Base-by-base conservation (phyloP, 2,329 filamentous ascomycete species). In the Pezizomycotina sp. region DNA sequence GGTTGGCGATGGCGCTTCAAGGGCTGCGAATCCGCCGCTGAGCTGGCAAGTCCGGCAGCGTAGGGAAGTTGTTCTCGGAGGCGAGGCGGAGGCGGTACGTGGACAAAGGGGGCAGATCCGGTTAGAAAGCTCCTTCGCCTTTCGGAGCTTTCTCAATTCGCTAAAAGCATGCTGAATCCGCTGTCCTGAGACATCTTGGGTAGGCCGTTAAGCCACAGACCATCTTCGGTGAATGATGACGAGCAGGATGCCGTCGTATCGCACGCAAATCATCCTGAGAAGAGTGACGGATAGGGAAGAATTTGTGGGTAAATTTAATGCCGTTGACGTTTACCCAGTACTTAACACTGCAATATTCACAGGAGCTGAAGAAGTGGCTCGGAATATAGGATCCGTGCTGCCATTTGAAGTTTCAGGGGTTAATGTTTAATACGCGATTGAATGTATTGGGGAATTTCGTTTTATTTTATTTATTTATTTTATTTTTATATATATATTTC, bases 291-390 rank as follows among this genome's bases (percentile, higher is more conserved):
- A 92, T 55, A 98, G 74, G 48, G 89, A 98, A 48, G 82, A 92
- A 66, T 98, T 98, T 56, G 89, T 95, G 22, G 89, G 89, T 38
- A 95, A 77, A 61, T 98, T 98, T 52, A 95, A 72, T 57, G 79
- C 81, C 34, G 80, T 62, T 60, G 95, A 84, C 46, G 89, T 98
- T 98, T 52, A 91, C 89, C 89, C 91, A 98, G 51, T 61, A 91
- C 78, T 95, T 95, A 63, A 95, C 89, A 95, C 84, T 48, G 86
- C 86, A 56, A 95, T 95, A 65, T 95, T 95, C 55, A 95, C 86
- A 9, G 86, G 89, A 25, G 89, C 89, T 47, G 84, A 95, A 42
- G 89, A 93, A 65, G 80, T 93, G 50, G 89, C 81, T 53, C 83
- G 77, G 65, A 91, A 84, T 53, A 95, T 69, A n/a, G n/a, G n/a